phyloP scores from a whole-genome alignment of 768 basidiomycete species.

The Phlebiopsis gigantea region DNA sequence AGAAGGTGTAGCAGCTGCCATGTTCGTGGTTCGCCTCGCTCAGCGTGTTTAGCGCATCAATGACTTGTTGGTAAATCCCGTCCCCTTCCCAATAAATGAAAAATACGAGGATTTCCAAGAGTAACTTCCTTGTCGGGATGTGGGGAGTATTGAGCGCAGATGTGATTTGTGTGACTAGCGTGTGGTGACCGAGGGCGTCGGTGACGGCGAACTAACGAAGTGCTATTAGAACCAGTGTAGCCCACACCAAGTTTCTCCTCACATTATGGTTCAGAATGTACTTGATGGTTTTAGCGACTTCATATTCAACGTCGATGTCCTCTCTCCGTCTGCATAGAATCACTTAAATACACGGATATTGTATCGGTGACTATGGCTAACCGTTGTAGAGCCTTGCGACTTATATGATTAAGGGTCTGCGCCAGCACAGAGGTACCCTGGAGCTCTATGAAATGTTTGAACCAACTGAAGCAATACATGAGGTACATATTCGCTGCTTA shows the following conservation, averaged over 20 bases:
- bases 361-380: slow-evolving; percentile 26
- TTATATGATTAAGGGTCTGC: slow-evolving; percentile 70
- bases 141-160: slow-evolving; percentile 80
- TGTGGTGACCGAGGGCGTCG: slow-evolving; percentile 69
- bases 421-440: slow-evolving; percentile 85
- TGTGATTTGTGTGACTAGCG: slow-evolving; percentile 73
- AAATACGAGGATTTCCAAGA: slow-evolving; percentile 77
- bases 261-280: slow-evolving; percentile 70
- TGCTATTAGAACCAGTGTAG: slow-evolving; percentile 11
- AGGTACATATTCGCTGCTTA: not conserved
- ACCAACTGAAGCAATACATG: slow-evolving; percentile 56
- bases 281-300: slow-evolving; percentile 83
- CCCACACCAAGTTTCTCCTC: slow-evolving; percentile 16
- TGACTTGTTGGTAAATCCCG: slow-evolving; percentile 58
- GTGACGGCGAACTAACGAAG: slow-evolving; percentile 52
- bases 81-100: slow-evolving; percentile 62
- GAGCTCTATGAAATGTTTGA: slow-evolving; percentile 64
- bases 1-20: slow-evolving; percentile 69
- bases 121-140: slow-evolving; percentile 69
- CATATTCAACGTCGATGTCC: slow-evolving; percentile 77
- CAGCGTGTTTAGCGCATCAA: slow-evolving; percentile 69
- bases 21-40: slow-evolving; percentile 59
- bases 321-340: slow-evolving; percentile 36
- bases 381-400: slow-evolving; percentile 64
- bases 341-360: too few relatives aligned